phyloP scores from a whole-genome alignment of 2,329 filamentous ascomycete genomes.

The Epichloe typhina region DNA sequence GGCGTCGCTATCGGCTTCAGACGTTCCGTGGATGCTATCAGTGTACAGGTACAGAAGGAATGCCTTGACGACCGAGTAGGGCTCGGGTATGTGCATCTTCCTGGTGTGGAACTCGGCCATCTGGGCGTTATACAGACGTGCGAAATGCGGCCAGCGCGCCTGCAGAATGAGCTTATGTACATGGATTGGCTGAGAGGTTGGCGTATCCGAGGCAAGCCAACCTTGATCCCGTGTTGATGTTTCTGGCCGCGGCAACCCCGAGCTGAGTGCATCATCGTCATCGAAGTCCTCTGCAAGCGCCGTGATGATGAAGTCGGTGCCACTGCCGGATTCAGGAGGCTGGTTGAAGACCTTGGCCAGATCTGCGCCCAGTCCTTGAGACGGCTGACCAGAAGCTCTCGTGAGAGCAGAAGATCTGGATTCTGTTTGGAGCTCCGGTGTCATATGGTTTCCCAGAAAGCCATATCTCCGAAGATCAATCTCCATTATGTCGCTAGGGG shows the following conservation, averaged over 20 bases:
- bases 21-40: constrained; percentile 60
- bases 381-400: constrained; percentile 38
- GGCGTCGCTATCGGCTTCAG: constrained; percentile 48
- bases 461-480: constrained; percentile 89
- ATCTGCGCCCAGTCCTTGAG: constrained; percentile 66
- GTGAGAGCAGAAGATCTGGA: constrained; percentile 34
- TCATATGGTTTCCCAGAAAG: constrained; percentile 66
- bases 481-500: constrained; percentile 68
- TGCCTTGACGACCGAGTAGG: constrained; percentile 83
- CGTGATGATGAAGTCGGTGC: constrained; percentile 83
- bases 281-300: constrained; percentile 69
- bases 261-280: constrained; percentile 48
- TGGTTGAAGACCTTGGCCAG: constrained; percentile 79
- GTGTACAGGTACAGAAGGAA: constrained; percentile 97
- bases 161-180: constrained; percentile 92
- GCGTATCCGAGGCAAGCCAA: constrained; percentile 48
- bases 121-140: constrained; percentile 77
- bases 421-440: constrained; percentile 39
- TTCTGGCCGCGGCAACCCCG: constrained; percentile 32
- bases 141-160: constrained; percentile 93
- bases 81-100: constrained; percentile 95
- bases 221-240: constrained; percentile 31
- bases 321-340: constrained; percentile 69
- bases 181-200: constrained; percentile 73
- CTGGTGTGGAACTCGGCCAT: constrained; percentile 98